phyloP scores from a whole-genome alignment of 1,284 basidiomycete genomes.

The Leucoagaricus sp. region DNA sequence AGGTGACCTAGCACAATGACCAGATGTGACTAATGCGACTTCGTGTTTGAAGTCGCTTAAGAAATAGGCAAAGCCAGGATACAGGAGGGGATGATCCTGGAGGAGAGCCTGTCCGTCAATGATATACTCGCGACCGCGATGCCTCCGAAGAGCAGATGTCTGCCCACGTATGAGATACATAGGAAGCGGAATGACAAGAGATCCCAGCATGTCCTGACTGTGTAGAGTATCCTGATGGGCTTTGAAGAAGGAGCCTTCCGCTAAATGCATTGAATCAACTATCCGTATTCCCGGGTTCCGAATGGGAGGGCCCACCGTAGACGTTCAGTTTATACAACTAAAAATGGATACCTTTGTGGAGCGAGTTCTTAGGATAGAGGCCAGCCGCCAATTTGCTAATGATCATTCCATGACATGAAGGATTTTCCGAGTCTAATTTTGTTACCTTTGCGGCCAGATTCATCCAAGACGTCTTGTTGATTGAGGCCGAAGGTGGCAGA shows the following conservation, averaged over 20 bases:
- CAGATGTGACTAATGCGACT: no score
- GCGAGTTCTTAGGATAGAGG: background rate
- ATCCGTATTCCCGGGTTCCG: no score
- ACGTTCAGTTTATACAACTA: slow-evolving; percentile 33
- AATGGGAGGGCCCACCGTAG: slow-evolving; percentile 21
- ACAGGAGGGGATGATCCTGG: slow-evolving; percentile 11
- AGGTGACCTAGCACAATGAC: no score
- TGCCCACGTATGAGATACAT: slow-evolving; percentile 40
- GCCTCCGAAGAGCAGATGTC: slow-evolving; percentile 34
- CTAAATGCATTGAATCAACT: background rate
- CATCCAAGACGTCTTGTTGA: no score
- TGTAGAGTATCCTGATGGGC: slow-evolving; percentile 21
- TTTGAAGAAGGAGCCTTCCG: background rate
- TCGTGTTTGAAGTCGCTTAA: slow-evolving; percentile 43
- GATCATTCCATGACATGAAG: background rate
- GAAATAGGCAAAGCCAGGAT: slow-evolving; percentile 34
- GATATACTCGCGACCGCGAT: slow-evolving; percentile 28
- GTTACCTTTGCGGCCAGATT: no score
- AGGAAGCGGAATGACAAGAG: slow-evolving; percentile 41
- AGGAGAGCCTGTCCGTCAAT: slow-evolving; percentile 15
- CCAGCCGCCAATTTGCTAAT: background rate
- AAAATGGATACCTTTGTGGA: slow-evolving; percentile 17
- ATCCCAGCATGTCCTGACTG: slow-evolving; percentile 30
- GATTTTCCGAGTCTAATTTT: no score
- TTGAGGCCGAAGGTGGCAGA: no score